These are phyloP conservation scores for Ceratocystiopsis brevicomis DNA, from an alignment of 2,329 filamentous ascomycete genomes.

Conservation along the genomic window DNA sequence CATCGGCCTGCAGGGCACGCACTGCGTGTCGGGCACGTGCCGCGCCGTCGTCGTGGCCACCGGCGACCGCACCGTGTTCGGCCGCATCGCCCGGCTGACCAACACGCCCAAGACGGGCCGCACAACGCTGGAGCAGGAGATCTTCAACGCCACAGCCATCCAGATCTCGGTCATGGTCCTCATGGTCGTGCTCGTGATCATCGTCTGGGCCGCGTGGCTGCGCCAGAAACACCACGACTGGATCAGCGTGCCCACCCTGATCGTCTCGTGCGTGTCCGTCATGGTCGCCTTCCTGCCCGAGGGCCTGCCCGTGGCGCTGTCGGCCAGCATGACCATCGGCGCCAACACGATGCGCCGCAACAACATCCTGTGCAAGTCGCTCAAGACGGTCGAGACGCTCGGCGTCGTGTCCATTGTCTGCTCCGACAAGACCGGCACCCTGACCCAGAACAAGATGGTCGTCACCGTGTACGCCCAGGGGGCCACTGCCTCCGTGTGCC, in stretches of 20 bases:
- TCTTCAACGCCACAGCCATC: conserved; percentile 52
- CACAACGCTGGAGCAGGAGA: conserved; percentile 53
- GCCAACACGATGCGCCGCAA: conserved; percentile 61
- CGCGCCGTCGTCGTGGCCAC: conserved; percentile 52
- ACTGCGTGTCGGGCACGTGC: conserved; percentile 51
- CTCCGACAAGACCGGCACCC: conserved; percentile 58
- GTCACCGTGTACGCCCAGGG: conserved; percentile 51
- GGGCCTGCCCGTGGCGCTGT: conserved; percentile 50
- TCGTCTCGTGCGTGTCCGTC: conserved; percentile 53
- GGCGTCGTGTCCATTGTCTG: conserved; percentile 56
- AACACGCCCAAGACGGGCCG: conserved; percentile 47
- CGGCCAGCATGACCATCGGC: conserved; percentile 53
- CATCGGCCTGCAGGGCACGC: conserved; percentile 63
- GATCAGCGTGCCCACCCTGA: conserved; percentile 53
- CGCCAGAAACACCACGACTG: conserved; percentile 45
- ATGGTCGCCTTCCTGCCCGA: conserved; percentile 63
- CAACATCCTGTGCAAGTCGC: conserved; percentile 60
- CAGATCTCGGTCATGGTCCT: conserved; percentile 44
- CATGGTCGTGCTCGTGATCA: conserved; percentile 28
- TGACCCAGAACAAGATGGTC: conserved; percentile 54
- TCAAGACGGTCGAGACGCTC: conserved; percentile 61
- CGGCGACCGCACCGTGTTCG: conserved; percentile 56
- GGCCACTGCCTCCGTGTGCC: conserved; percentile 25
- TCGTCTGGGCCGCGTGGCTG: conserved; percentile 55
- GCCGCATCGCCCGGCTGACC: conserved; percentile 54